A percentile compares a stretch with the other conserved stretches of the same genome.
Evolutionary conservation across 1,284 basidiomycete species (phyloP).

Genomic region (Melampsora larici-populina): DNA sequence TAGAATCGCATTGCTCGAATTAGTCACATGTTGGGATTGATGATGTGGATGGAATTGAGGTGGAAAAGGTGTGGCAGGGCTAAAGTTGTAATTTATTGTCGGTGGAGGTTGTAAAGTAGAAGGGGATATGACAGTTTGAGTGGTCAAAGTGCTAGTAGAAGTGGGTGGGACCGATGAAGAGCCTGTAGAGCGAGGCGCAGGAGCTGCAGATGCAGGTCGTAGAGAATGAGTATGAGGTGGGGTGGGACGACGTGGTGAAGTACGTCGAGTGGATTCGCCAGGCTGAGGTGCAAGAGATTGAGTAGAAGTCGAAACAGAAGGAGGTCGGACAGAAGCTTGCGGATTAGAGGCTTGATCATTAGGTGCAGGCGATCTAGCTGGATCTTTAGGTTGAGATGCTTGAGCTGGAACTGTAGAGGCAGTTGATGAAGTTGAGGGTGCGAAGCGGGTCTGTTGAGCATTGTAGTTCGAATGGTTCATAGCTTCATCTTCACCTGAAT

Average conservation of each 20-base stretch:
- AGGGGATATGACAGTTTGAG: not conserved
- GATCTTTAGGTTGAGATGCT: not conserved
- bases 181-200: not conserved
- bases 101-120: not conserved
- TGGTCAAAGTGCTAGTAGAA: not conserved
- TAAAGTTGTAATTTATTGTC: slow-evolving; percentile 2
- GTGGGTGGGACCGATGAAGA: not conserved
- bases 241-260: not conserved
- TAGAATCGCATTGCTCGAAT: not conserved
- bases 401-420: not conserved
- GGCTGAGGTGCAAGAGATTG: slow-evolving; percentile 5
- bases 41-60: slow-evolving; percentile 4
- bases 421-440: slow-evolving; percentile 5
- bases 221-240: not conserved
- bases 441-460: not conserved
- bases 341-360: not conserved
- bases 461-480: not conserved
- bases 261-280: not conserved
- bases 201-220: not conserved
- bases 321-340: not conserved
- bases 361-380: not conserved
- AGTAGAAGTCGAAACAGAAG: not conserved
- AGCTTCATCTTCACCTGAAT: slow-evolving; percentile 25
- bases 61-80: not conserved
- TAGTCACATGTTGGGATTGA: not conserved